A percentile compares a stretch with the other conserved stretches of the same genome.
These are phyloP conservation scores for Ceratobasidium sp. DNA, from an alignment of 1,284 basidiomycete genomes.

Conservation along the genomic window DNA sequence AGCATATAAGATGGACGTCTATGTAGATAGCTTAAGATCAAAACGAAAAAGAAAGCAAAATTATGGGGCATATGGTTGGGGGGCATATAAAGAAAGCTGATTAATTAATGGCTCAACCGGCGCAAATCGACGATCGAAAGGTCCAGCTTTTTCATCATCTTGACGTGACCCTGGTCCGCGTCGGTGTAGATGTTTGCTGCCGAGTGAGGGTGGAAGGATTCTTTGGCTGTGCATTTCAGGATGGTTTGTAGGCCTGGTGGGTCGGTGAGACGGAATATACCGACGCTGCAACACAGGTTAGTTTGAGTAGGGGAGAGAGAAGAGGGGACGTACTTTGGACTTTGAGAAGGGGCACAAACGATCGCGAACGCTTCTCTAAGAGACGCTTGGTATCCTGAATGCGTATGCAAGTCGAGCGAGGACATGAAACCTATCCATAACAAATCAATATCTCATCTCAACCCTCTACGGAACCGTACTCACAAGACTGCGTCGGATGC, in stretches of 20 bases:
- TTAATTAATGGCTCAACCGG: constrained; percentile 9
- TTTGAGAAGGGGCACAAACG: constrained; percentile 84
- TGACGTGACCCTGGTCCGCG: constrained; percentile 83
- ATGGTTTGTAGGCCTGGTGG: constrained; percentile 83
- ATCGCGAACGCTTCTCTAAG: constrained; percentile 91
- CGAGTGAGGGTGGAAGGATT: constrained; percentile 87
- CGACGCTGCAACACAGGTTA: constrained; percentile 66
- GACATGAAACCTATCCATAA: constrained; percentile 79
- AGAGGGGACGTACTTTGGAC: constrained; percentile 71
- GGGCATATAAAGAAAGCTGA: neutral
- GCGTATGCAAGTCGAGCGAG: constrained; percentile 89
- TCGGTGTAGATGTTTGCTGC: constrained; percentile 76
- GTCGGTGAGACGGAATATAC: constrained; percentile 88
- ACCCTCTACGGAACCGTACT: too few relatives aligned
- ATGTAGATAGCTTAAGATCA: neutral
- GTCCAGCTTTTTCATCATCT: constrained; percentile 71
- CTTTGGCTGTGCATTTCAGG: constrained; percentile 73
- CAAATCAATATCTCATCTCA: neutral
- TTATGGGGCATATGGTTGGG: too few relatives aligned
- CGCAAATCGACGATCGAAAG: constrained; percentile 82
- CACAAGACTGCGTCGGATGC: constrained; percentile 89
- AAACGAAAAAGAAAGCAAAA: neutral
- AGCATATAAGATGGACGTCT: constrained; percentile 6
- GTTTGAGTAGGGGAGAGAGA: constrained; percentile 1
- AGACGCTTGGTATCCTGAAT: constrained; percentile 87